These are phyloP conservation scores for Moniliophthora roreri DNA, from an alignment of 1,284 basidiomycete genomes.

Conservation along the genomic window DNA sequence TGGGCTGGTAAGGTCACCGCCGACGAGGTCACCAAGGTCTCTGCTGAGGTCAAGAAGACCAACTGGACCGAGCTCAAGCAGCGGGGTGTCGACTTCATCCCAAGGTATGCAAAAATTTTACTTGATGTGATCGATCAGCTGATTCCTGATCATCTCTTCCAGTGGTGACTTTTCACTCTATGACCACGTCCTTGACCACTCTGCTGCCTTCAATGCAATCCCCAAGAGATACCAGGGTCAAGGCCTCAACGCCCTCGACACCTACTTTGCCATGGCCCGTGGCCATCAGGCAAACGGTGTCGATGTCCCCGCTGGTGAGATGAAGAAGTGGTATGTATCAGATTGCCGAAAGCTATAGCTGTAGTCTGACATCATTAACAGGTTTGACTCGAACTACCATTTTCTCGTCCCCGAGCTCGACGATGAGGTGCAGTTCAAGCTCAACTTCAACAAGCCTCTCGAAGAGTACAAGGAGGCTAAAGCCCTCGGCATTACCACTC, in stretches of 20 bases:
- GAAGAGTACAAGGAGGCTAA: slow-evolving; percentile 97
- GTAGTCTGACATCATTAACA: slow-evolving; percentile 29
- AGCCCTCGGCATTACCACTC: slow-evolving; percentile 85
- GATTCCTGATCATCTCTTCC: slow-evolving; percentile 19
- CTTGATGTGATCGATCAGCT: slow-evolving; percentile 23
- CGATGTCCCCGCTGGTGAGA: slow-evolving; percentile 97
- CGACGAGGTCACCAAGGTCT: slow-evolving; percentile 84
- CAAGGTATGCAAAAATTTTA: slow-evolving; percentile 63
- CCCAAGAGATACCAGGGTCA: slow-evolving; percentile 93
- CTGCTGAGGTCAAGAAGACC: slow-evolving; percentile 87
- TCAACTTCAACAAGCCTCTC: slow-evolving; percentile 94
- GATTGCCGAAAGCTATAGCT: slow-evolving; percentile 12
- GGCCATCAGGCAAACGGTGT: slow-evolving; percentile 94
- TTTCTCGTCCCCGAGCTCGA: slow-evolving; percentile 98
- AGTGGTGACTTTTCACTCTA: slow-evolving; percentile 99
- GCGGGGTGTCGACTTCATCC: slow-evolving; percentile 89
- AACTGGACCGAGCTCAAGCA: slow-evolving; percentile 91
- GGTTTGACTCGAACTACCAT: slow-evolving; percentile 99
- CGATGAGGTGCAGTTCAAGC: slow-evolving; percentile 90
- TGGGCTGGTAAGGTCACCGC: slow-evolving; percentile 94
- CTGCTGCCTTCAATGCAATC: slow-evolving; percentile 95
- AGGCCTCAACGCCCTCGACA: slow-evolving; percentile 88
- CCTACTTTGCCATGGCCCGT: slow-evolving; percentile 99
- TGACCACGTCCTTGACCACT: slow-evolving; percentile 98
- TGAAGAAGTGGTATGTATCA: slow-evolving; percentile 91